A percentile compares a stretch with the other conserved stretches of the same genome.
phyloP scores from a whole-genome alignment of 176 grass and related monocot species.

The Oropetium thomaeum region DNA sequence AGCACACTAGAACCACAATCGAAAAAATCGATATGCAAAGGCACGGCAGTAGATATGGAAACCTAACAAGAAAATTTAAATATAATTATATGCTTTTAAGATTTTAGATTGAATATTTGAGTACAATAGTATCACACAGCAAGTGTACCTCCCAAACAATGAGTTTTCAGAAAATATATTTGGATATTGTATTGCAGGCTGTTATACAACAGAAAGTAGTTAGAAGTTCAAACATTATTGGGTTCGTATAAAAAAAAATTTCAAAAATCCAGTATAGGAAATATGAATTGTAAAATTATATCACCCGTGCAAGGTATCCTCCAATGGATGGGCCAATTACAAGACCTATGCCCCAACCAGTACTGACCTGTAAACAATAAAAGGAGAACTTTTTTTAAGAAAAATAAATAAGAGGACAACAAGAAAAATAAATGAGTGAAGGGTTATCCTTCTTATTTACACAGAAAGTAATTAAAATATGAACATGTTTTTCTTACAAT shows the following conservation, averaged over 20 bases:
- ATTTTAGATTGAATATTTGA: neutral
- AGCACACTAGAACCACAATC: constrained; percentile 45
- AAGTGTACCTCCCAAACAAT: constrained; percentile 57
- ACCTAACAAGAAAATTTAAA: constrained; percentile 40
- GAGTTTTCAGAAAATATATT: constrained; percentile 47
- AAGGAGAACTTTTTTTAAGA: too few relatives aligned
- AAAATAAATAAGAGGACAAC: neutral
- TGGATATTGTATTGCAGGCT: constrained; percentile 82
- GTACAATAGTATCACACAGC: neutral
- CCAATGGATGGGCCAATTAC: constrained; percentile 78
- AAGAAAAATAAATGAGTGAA: neutral
- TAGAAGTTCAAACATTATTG: neutral
- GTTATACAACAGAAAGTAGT: neutral
- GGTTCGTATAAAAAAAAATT: neutral
- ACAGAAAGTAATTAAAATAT: neutral
- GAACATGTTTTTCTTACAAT: constrained; percentile 33
- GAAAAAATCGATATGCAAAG: constrained; percentile 62
- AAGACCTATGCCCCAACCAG: constrained; percentile 69
- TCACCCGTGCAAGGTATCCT: constrained; percentile 57
- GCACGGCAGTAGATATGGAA: constrained; percentile 79
- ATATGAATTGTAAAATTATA: neutral
- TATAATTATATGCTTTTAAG: neutral
- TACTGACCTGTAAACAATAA: constrained; percentile 45
- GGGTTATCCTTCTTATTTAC: neutral
- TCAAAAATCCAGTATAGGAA: neutral